phyloP scores from a whole-genome alignment of 306 rosid species.

The Castanea mollissima region DNA sequence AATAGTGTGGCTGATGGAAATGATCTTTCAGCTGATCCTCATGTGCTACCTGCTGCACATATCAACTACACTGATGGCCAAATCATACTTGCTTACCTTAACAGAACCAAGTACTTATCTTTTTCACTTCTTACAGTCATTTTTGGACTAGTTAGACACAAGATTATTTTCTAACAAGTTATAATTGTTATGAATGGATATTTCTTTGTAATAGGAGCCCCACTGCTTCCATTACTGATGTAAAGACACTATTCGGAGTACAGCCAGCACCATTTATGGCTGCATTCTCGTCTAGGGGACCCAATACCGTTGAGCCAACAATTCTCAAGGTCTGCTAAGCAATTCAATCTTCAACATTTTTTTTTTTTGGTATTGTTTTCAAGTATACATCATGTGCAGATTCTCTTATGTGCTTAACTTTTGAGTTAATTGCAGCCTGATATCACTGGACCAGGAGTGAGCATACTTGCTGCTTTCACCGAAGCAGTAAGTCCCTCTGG shows the following conservation, averaged over 20 bases:
- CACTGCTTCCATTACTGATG: conserved; percentile 38
- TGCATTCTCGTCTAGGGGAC: conserved; percentile 77
- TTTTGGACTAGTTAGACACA: neutral
- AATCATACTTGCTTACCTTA: conserved; percentile 39
- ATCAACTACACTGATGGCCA: conserved; percentile 35
- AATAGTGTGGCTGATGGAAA: neutral
- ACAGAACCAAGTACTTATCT: conserved; percentile 41
- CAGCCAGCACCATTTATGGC: conserved; percentile 60
- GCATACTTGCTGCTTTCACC: conserved; percentile 41
- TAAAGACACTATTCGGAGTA: conserved; percentile 30
- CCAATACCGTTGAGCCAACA: conserved; percentile 34
- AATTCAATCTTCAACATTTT: neutral
- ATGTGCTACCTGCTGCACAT: conserved; percentile 50
- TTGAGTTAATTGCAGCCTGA: conserved; percentile 50
- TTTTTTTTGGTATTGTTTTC: neutral
- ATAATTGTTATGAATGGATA: neutral
- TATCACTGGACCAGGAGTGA: conserved; percentile 54
- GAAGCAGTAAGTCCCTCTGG: conserved; percentile 20
- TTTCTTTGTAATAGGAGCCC: conserved; percentile 40
- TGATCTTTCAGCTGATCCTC: conserved; percentile 37
- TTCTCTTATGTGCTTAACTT: neutral
- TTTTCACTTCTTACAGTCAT: neutral
- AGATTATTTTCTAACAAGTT: neutral
- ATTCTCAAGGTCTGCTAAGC: conserved; percentile 55
- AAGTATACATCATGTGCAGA: neutral